Conservation (phyloP, 495 filamentous ascomycete genomes). For the Xylaria bambusicola region DNA sequence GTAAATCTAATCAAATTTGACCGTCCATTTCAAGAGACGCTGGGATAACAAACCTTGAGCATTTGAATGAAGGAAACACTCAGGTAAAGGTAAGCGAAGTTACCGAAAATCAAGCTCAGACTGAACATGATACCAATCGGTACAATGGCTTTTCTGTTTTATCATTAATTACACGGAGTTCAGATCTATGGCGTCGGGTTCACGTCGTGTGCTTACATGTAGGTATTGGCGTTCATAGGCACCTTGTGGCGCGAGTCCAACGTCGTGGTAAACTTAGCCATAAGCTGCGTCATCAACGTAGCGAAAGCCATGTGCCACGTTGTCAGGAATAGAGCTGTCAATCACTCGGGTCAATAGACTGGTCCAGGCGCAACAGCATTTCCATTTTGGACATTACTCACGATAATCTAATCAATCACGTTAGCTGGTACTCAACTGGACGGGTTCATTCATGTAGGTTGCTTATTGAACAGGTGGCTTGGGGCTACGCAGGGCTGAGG, state of each 20-base stretch:
- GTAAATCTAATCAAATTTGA: conserved; percentile 21
- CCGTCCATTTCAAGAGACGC: not conserved
- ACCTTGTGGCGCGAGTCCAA: conserved; percentile 75
- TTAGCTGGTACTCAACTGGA: conserved; percentile 1
- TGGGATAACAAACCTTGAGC: conserved; percentile 61
- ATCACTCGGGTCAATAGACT: conserved; percentile 25
- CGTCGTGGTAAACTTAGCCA: conserved; percentile 69
- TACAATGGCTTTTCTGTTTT: conserved; percentile 83
- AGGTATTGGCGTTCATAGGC: conserved; percentile 75
- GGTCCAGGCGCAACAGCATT: not conserved
- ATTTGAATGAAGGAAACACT: conserved; percentile 94
- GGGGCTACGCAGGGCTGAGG: not conserved
- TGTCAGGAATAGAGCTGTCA: conserved; percentile 64
- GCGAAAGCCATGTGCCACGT: conserved; percentile 81
- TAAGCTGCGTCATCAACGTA: conserved; percentile 73
- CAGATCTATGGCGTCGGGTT: not conserved
- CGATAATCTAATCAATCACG: conserved; percentile 15
- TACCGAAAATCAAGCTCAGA: conserved; percentile 88
- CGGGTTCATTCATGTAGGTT: not conserved
- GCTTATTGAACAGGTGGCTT: not conserved
- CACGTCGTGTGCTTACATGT: conserved; percentile 54
- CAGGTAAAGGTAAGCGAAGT: conserved; percentile 85
- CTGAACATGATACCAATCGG: conserved; percentile 90
- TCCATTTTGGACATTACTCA: conserved; percentile 9
- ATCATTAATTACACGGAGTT: conserved; percentile 80